These are phyloP conservation scores for Naumovozyma baii DNA, from an alignment of 805 yeast genomes.

Conservation along the genomic window DNA sequence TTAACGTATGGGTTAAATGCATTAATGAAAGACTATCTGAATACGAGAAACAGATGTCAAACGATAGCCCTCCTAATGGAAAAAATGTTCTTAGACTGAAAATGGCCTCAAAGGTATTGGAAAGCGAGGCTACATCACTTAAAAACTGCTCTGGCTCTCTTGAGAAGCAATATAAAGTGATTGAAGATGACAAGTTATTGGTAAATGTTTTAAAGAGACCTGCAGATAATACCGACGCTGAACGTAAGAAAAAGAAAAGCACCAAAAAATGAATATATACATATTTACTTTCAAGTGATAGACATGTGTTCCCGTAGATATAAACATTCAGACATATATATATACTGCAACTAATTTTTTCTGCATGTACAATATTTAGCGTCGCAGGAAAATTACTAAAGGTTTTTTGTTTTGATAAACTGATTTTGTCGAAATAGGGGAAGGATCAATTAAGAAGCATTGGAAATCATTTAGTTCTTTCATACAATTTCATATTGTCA, in stretches of 20 bases:
- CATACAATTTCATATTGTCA: too few species aligned
- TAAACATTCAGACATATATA: too few species aligned
- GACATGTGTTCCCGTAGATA: too few species aligned
- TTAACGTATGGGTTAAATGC: constrained; percentile 21
- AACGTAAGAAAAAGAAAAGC: constrained; percentile 1
- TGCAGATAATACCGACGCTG: neutral
- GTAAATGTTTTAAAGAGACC: constrained; percentile 51
- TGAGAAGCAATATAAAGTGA: constrained; percentile 30
- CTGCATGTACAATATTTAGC: neutral
- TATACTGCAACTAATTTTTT: too few species aligned
- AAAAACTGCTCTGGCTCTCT: constrained; percentile 29
- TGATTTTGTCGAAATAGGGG: too few species aligned
- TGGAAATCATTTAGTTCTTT: too few species aligned
- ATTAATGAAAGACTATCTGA: constrained; percentile 29
- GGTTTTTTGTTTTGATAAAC: too few species aligned
- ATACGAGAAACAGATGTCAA: constrained; percentile 36
- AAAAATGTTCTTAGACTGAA: constrained; percentile 26
- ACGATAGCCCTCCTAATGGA: constrained; percentile 1
- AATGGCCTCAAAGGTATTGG: constrained; percentile 48
- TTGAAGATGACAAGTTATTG: constrained; percentile 51
- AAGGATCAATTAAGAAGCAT: too few species aligned
- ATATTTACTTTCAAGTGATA: too few species aligned
- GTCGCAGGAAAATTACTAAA: neutral
- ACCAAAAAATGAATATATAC: too few species aligned
- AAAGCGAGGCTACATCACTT: constrained; percentile 47